Conservation (phyloP, 257 asterid species). For the Ligustrum vulgare region DNA sequence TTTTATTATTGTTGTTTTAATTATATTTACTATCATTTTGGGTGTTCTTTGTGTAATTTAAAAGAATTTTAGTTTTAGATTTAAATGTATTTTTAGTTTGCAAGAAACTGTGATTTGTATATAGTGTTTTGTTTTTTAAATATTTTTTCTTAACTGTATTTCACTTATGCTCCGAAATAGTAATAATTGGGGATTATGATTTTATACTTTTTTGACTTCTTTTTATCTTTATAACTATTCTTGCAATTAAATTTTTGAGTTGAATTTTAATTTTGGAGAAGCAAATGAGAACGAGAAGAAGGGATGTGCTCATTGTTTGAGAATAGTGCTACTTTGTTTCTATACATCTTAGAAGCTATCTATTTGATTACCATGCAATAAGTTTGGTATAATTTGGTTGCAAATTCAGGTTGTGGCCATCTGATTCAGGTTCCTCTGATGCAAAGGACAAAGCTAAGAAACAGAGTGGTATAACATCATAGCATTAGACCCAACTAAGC, state of each 20-base stretch:
- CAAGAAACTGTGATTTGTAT: not conserved
- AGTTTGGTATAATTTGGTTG: not conserved
- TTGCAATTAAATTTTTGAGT: not conserved
- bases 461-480: slow-evolving; percentile 72
- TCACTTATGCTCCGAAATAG: not conserved
- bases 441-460: slow-evolving; percentile 92
- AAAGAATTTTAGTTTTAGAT: no score
- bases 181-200: not conserved
- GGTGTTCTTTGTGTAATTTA: no score
- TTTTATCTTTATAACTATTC: not conserved
- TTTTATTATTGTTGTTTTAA: no score
- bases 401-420: no score
- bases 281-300: not conserved
- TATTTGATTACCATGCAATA: not conserved
- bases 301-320: not conserved
- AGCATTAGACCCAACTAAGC: slow-evolving; percentile 91
- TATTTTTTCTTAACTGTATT: no score
- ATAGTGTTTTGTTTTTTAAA: no score
- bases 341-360: not conserved
- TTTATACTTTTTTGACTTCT: not conserved
- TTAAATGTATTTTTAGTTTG: no score
- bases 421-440: slow-evolving; percentile 83
- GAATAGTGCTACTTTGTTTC: no score
- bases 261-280: not conserved
- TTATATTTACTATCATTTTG: no score